Base-by-base conservation (phyloP, 805 yeast genomes). In the Saccharomycopsis fibuligera region DNA sequence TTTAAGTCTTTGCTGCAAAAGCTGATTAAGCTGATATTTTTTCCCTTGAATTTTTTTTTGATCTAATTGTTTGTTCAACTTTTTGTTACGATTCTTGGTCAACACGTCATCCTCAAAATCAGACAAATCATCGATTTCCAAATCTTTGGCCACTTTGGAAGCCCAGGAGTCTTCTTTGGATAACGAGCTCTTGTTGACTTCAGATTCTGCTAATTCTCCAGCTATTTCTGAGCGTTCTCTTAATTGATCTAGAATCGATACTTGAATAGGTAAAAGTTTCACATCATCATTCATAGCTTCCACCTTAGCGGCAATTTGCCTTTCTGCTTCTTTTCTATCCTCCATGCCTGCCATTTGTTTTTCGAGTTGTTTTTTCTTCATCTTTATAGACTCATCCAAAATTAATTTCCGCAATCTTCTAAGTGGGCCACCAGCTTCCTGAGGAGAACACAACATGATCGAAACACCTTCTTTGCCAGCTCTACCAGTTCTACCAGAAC, bases 401-500 rank as follows among this genome's bases (percentile, higher is more conserved):
- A 45, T 65, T 66, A 1, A 61, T 49, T 72, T 79, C 57, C 91
- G 72, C 48, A 91, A 73, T 65, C 86, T 87, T 59, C 79, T 74
- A 54, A 90, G 70, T 0, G 98, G 90, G 0, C 96, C 96, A 49
- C 88, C 74, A 0, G 95, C 88, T 62, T 93, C 99, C 52, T 86
- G 89, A 14, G 97, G 96, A 3, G 96, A 86, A 60, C 96, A 88
- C 47, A 93, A 70, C 78, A 89, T 81, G 44, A 93, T 83, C 2
- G 96, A 84, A n/a, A 93, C 96, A 72, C 99, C 99, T 62, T 86
- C 91, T 31, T 65, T 64, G 0, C 91, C 93, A 1, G 95, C 97
- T 72, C 99, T 83, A 0, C 96, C 98, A n/a, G 99, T 93, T 75
- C 99, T 81, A 53, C 99, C 99, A 1, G 96, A 86, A 64, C 99